Conservation (phyloP, 2,329 filamentous ascomycete species). For the Aspergillus transmontanensis region DNA sequence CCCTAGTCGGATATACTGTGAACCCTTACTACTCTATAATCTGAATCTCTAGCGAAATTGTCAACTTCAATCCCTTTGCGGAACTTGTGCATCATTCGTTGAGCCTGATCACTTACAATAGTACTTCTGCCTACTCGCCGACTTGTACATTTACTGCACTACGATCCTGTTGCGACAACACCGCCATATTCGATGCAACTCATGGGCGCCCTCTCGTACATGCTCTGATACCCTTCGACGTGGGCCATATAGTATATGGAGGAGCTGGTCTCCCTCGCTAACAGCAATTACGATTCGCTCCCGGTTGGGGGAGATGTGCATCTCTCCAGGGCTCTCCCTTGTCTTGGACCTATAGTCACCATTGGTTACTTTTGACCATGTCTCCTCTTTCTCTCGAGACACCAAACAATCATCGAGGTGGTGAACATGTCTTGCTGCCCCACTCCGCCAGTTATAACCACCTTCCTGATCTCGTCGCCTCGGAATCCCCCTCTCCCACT, state of each 20-base stretch:
- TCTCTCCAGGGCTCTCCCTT: constrained; percentile 25
- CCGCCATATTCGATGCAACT: constrained; percentile 16
- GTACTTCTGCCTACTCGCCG: constrained; percentile 8
- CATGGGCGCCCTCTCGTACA: constrained; percentile 8
- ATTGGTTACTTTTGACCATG: constrained; percentile 33
- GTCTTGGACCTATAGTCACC: constrained; percentile 22
- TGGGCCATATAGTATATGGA: constrained; percentile 34
- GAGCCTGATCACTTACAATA: constrained; percentile 12
- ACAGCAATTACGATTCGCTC: constrained; percentile 21
- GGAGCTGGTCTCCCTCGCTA: constrained; percentile 45
- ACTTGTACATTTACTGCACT: constrained; percentile 3
- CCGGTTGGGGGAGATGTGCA: constrained; percentile 33
- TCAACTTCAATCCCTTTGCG: constrained; percentile 9
- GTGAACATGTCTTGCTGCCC: constrained; percentile 41
- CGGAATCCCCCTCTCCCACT: constrained; percentile 35
- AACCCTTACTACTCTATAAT: not conserved
- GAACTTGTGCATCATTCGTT: constrained; percentile 11
- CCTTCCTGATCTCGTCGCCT: constrained; percentile 46
- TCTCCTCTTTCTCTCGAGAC: constrained; percentile 31
- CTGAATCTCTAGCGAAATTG: constrained; percentile 8
- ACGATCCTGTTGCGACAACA: not conserved
- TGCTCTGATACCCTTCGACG: constrained; percentile 15
- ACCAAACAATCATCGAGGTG: constrained; percentile 27
- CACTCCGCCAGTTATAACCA: constrained; percentile 63
- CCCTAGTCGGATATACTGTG: constrained; percentile 10